Percentiles rank a stretch among this genome's conserved stretches.
Evolutionary conservation across 2,329 filamentous ascomycete species (phyloP).

Genomic region (Fusarium sterilihyphosum): DNA sequence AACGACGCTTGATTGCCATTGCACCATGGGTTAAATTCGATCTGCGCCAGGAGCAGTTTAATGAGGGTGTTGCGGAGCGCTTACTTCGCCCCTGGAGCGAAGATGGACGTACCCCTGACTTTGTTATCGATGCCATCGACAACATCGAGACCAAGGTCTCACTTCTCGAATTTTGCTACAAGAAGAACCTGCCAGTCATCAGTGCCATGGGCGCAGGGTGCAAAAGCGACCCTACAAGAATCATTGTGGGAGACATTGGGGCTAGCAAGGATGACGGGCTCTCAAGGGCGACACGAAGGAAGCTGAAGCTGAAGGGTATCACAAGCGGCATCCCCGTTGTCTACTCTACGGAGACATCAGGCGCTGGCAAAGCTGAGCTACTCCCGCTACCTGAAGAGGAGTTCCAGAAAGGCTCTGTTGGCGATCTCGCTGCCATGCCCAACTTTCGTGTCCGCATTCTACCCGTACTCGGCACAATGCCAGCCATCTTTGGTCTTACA

Average conservation of each 20-base stretch:
- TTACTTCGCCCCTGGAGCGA: constrained; percentile 75
- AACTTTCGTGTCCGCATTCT: constrained; percentile 96
- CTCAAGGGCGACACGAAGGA: constrained; percentile 83
- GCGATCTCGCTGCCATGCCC: constrained; percentile 86
- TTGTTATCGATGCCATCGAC: constrained; percentile 96
- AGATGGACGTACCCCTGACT: constrained; percentile 75
- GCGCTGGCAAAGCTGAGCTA: constrained; percentile 89
- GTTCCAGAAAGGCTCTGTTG: constrained; percentile 84
- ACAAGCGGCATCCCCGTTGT: constrained; percentile 89
- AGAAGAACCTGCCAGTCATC: constrained; percentile 81
- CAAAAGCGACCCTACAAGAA: constrained; percentile 85
- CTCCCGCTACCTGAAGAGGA: constrained; percentile 89
- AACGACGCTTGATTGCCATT: constrained; percentile 82
- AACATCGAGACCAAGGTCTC: constrained; percentile 98
- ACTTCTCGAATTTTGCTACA: constrained; percentile 86
- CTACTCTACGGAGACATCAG: constrained; percentile 90
- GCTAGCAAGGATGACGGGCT: constrained; percentile 88
- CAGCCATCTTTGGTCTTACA: constrained; percentile 91
- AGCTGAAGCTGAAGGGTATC: constrained; percentile 81
- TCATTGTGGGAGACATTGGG: constrained; percentile 92
- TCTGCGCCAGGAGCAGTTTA: constrained; percentile 84
- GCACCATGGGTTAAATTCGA: constrained; percentile 94
- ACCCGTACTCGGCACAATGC: constrained; percentile 96
- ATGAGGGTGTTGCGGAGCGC: constrained; percentile 69
- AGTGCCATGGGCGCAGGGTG: constrained; percentile 97